A percentile compares a stretch with the other conserved stretches of the same genome.
phyloP scores from a whole-genome alignment of 2,329 filamentous ascomycete genomes.

The Colletotrichum kahawae region DNA sequence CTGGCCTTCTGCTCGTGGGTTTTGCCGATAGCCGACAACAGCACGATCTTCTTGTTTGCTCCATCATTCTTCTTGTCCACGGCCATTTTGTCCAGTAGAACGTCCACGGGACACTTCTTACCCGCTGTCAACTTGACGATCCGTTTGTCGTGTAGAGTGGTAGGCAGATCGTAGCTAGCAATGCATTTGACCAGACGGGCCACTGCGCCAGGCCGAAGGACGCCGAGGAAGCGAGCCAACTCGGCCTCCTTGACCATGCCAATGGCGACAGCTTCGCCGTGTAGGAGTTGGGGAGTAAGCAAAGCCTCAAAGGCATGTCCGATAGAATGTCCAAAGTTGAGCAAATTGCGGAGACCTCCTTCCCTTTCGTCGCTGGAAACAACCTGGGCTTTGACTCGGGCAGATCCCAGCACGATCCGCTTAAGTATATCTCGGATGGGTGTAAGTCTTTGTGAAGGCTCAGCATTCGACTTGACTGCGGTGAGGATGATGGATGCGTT shows the following conservation, averaged over 20 bases:
- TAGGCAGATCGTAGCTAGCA: slow-evolving; percentile 89
- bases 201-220: slow-evolving; percentile 85
- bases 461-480: slow-evolving; percentile 63
- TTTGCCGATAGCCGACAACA: slow-evolving; percentile 87
- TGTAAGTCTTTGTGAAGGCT: slow-evolving; percentile 59
- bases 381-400: slow-evolving; percentile 91
- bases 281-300: slow-evolving; percentile 90
- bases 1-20: slow-evolving; percentile 88
- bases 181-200: slow-evolving; percentile 92
- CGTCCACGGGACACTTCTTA: slow-evolving; percentile 86
- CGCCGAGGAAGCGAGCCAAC: slow-evolving; percentile 84
- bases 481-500: slow-evolving; percentile 79
- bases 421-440: slow-evolving; percentile 75
- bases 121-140: slow-evolving; percentile 83
- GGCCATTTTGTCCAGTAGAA: slow-evolving; percentile 89
- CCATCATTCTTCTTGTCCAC: slow-evolving; percentile 99
- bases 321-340: slow-evolving; percentile 98
- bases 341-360: slow-evolving; percentile 88
- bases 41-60: slow-evolving; percentile 91
- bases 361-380: slow-evolving; percentile 95
- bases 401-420: slow-evolving; percentile 85
- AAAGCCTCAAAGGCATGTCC: slow-evolving; percentile 97
- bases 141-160: slow-evolving; percentile 81
- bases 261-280: slow-evolving; percentile 95
- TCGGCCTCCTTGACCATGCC: slow-evolving; percentile 99